Evolutionary conservation across 108 stramenopile species (phyloP).

Genomic region (Poteriospumella lacustris): DNA sequence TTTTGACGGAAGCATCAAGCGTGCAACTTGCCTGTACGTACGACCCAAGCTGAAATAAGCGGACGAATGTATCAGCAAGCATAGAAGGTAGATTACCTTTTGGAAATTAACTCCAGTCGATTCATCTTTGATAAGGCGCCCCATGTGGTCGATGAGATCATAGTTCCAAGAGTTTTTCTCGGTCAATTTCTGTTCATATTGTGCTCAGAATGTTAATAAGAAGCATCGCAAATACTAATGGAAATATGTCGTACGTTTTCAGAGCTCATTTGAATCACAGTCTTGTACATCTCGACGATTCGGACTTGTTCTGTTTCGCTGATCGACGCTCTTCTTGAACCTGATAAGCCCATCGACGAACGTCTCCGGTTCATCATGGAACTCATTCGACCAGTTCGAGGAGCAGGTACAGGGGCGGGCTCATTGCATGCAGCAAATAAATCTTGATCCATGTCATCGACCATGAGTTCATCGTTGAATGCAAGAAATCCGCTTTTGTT

Average conservation of each 20-base stretch:
- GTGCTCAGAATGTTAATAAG: neutral
- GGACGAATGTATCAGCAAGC: neutral
- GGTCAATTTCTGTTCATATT: conserved; percentile 68
- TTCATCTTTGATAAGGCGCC: conserved; percentile 54
- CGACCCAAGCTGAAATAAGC: neutral
- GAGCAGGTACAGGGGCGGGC: too few relatives aligned
- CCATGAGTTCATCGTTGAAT: too few relatives aligned
- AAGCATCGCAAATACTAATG: neutral
- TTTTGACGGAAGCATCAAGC: conserved; percentile 90
- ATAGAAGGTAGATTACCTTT: conserved; percentile 37
- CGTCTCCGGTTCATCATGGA: too few relatives aligned
- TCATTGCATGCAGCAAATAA: too few relatives aligned
- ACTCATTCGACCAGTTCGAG: too few relatives aligned
- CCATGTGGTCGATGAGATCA: conserved; percentile 93
- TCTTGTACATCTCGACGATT: conserved; percentile 64
- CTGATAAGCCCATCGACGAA: too few relatives aligned
- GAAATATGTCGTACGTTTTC: conserved; percentile 59
- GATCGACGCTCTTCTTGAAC: too few relatives aligned
- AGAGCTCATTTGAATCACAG: conserved; percentile 81
- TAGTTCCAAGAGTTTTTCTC: conserved; percentile 84
- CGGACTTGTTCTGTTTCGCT: neutral
- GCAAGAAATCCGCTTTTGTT: too few relatives aligned
- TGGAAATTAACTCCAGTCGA: conserved; percentile 76
- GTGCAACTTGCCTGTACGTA: conserved; percentile 72
- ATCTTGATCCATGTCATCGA: too few relatives aligned